Evolutionary conservation across 2,329 filamentous ascomycete genomes (phyloP), one percentile per base, ranked within the genome.

Genomic region (Aspergillus sp.): DNA sequence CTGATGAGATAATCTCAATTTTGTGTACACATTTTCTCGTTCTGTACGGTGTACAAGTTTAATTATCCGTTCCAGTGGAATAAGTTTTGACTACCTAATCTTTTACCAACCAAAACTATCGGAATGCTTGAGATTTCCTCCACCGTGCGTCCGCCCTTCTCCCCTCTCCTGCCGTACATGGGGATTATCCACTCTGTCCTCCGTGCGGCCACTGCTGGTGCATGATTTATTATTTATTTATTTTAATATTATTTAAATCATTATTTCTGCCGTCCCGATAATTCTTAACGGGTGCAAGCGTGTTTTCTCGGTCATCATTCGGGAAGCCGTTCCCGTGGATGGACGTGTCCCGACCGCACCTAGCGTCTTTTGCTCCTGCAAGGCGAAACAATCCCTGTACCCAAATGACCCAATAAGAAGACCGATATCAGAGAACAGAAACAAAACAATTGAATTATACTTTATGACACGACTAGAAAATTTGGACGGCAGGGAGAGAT

Each of bases 301-400:
- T 49, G 16, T 29, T 46, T 16, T 24, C 49, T 49, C 45, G 56
- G 56, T 50, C 51, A 39, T 54, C 42, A 46, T 54, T 62, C 57
- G 55, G 58, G 58, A 58, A 55, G 58, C 58, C 55, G 58, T 58
- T 52, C 55, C 39, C 51, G 57, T 53, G 32, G 29, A 31, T 61
- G 52, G 53, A 46, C 18, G 26, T 61, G 52, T 59, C 54, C 57
- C 51, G 57, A 55, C 57, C 24, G 20, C 54, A 32, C 49, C 54
- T 59, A 59, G 57, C 53, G 57, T 24, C 45, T 47, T 56, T 52
- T 36, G 32, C 4, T 22, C 20, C 50, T 59, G 53, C 53, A 61
- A 61, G 45, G 59, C 22, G 16, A 59, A 54, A 53, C 45, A 47
- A 36, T 47, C 20, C 31, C 36, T 52, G 22, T 39, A 16, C 18